Evolutionary conservation across 306 rosid species (phyloP), one percentile per base, ranked within the genome.

Genomic region (Sindora glabra): DNA sequence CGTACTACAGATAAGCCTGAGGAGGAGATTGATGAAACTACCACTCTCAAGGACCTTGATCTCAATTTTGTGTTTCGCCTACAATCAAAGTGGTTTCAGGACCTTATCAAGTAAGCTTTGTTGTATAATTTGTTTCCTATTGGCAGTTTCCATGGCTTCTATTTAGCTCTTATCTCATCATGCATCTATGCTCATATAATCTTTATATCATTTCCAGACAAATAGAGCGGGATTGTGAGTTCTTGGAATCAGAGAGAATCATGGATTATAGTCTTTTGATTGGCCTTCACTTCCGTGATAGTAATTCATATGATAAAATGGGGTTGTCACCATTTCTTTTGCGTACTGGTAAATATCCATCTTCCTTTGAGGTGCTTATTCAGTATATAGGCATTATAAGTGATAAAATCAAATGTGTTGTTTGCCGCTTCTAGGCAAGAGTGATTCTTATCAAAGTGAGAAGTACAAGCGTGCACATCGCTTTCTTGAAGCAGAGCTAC

Each of bases 211-310:
- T 76, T 26, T 48, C 48, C 90, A 94, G 99, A 38, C 99, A 94
- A 86, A 73, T 94, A 27, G 86, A 86, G 26, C 81, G 78, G 33
- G 99, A 94, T 64, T 94, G 97, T 3, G 90, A 84, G 73, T 94
- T 94, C 80, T 76, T 94, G 82, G 95, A 94, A 73, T 84, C 97
- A 0, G 97, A 78, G 62, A 76, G 96, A 71, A 94, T 94, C 59
- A 94, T 94, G 99, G 99, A 94, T 80, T 94, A 94, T 68, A 94
- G 99, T 79, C 89, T 94, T 56, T 62, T 94, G 66, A 90, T 94
- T 52, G 99, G 99, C 26, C 82, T 94, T 69, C 99, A 94, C 62
- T 89, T 94, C 48, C 95, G 95, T 1, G 90, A 89, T 32, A 89
- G 87, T 50, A 86, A 74, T 48, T 76, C 70, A 14, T 80, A 70